These are phyloP conservation scores for Talaromyces thailandensis DNA, from an alignment of 495 filamentous ascomycete genomes.

Conservation along the genomic window DNA sequence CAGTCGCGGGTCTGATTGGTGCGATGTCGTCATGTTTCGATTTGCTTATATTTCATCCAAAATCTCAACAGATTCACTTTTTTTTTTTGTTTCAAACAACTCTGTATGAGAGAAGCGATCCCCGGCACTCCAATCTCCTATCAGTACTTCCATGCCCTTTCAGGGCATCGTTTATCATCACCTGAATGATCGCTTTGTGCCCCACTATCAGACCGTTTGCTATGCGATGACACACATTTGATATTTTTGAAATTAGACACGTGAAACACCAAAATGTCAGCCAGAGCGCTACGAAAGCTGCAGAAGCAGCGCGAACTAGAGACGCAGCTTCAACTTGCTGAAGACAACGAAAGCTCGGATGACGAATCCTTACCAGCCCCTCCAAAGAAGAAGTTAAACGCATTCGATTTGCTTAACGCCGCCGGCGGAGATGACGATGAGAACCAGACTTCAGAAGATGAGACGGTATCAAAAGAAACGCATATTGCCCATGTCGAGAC, in stretches of 20 bases:
- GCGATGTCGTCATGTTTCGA: neutral
- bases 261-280: conserved; percentile 52
- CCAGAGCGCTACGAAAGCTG: conserved; percentile 67
- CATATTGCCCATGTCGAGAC: conserved; percentile 9
- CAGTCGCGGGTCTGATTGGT: neutral
- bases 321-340: conserved; percentile 41
- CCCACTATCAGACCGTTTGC: neutral
- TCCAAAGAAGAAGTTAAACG: conserved; percentile 36
- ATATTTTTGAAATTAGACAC: neutral
- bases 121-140: neutral
- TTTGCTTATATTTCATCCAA: neutral
- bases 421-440: conserved; percentile 37
- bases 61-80: neutral
- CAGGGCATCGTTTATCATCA: neutral
- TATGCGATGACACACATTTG: neutral
- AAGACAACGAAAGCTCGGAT: conserved; percentile 42
- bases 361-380: conserved; percentile 27
- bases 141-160: neutral
- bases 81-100: neutral
- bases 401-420: conserved; percentile 44
- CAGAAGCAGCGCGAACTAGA: conserved; percentile 58
- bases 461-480: conserved; percentile 15
- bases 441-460: conserved; percentile 25
- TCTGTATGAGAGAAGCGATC: neutral
- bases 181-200: neutral